Conservation (phyloP, 768 basidiomycete species). For the Myochromella boudieri region DNA sequence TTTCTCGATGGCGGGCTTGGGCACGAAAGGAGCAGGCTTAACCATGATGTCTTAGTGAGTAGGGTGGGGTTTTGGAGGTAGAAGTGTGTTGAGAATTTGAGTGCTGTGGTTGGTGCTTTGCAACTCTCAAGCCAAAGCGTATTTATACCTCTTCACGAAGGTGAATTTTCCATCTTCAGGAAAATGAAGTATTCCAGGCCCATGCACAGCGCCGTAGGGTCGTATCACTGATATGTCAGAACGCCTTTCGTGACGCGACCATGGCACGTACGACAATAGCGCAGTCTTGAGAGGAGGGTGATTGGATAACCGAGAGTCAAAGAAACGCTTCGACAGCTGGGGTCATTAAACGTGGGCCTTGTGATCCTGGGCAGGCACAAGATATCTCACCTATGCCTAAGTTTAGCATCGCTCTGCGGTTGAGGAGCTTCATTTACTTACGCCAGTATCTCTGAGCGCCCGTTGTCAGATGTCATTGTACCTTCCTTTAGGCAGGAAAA, state of each 20-base stretch:
- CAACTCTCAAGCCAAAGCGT: neutral
- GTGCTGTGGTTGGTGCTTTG: neutral
- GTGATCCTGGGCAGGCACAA: neutral
- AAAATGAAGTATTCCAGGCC: neutral
- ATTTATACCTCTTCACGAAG: slow-evolving; percentile 6
- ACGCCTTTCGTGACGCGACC: neutral
- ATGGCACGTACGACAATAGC: neutral
- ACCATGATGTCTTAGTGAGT: slow-evolving; percentile 6
- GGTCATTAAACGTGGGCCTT: too few relatives aligned
- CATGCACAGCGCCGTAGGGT: neutral
- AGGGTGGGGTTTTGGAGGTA: neutral
- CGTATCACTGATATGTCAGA: slow-evolving; percentile 5
- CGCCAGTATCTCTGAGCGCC: too few relatives aligned
- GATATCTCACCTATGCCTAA: too few relatives aligned
- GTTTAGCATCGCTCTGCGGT: too few relatives aligned
- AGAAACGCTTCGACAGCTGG: too few relatives aligned
- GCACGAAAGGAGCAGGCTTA: slow-evolving; percentile 15
- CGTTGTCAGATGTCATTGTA: too few relatives aligned
- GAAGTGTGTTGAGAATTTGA: neutral
- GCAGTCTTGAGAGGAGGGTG: neutral
- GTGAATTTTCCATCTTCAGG: neutral
- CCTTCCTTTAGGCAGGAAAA: too few relatives aligned
- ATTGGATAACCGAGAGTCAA: neutral
- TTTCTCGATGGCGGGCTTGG: slow-evolving; percentile 21
- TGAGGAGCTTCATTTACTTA: too few relatives aligned